Evolutionary conservation across 2,329 filamentous ascomycete genomes (phyloP), one percentile per base, ranked within the genome.

Genomic region (Huntiella abstrusa): DNA sequence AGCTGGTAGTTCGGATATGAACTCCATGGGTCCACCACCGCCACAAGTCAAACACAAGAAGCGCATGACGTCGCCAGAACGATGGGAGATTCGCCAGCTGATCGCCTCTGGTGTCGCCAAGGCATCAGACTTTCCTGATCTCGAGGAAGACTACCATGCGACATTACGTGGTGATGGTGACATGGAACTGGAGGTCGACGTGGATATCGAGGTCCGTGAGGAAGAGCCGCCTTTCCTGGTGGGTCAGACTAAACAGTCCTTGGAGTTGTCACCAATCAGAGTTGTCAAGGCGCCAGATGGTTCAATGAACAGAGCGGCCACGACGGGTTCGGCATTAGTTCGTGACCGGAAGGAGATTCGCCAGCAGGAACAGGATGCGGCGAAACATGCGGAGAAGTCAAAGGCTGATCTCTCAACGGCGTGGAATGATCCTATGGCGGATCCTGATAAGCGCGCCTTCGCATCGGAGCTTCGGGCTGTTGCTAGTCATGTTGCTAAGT

Each of bases 281-380:
- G 87, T 98, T 16, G 84, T 98, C 55, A 96, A 96, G 62, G 91
- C 91, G 1, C 92, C 91, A 0, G 91, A 98, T 61, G 91, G 91
- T n/a, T 96, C 88, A 3, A 78, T 98, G 62, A 98, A 98, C 59
- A 75, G 91, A 56, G 85, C 92, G 41, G 92, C 92, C 12, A 94
- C 96, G 83, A 80, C 87, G 6, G 88, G 91, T 39, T 87, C 88
- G 12, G 73, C 78, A 4, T 64, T 98, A 11, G 83, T 88, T 3
- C 93, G 91, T 59, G 91, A 98, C 58, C 72, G 91, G 45, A 79
- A 85, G 58, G 91, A 98, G 50, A 55, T 95, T 53, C 77, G 84
- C 51, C 84, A 94, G 56, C 82, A 92, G 58, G 88, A 98, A 62
- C 77, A 76, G 0, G 82, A 92, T 50, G 85, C 62, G 66, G 82